Percentiles rank a stretch among this genome's conserved stretches.
phyloP scores from a whole-genome alignment of 192 early-diverging fungal genomes.

The Coemansia sp. region DNA sequence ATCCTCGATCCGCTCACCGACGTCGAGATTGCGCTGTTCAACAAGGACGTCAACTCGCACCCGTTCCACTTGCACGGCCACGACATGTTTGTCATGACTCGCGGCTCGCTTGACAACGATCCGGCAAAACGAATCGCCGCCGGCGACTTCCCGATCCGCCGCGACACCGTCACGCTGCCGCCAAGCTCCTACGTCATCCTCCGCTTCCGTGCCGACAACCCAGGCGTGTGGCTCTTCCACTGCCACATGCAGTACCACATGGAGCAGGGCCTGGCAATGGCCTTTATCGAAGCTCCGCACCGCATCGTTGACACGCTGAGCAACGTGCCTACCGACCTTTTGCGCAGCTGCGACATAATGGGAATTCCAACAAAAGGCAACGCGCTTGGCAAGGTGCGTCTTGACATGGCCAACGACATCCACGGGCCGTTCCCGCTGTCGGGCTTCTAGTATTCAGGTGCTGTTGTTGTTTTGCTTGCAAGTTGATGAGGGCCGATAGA shows the following conservation, averaged over 20 bases:
- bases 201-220: conserved; percentile 60
- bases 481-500: neutral
- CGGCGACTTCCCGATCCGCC: conserved; percentile 46
- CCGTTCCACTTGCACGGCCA: conserved; percentile 89
- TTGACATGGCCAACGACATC: conserved; percentile 63
- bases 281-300: conserved; percentile 71
- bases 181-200: conserved; percentile 63
- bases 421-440: conserved; percentile 51
- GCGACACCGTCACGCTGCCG: conserved; percentile 75
- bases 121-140: conserved; percentile 24
- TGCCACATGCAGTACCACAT: conserved; percentile 71
- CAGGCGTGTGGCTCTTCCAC: conserved; percentile 74
- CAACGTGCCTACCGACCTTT: conserved; percentile 55
- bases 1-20: conserved; percentile 64
- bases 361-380: conserved; percentile 68
- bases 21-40: conserved; percentile 76
- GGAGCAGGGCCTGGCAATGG: conserved; percentile 68
- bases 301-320: conserved; percentile 43
- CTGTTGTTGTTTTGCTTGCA: neutral
- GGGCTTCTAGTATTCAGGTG: conserved; percentile 16
- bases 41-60: conserved; percentile 73
- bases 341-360: conserved; percentile 62
- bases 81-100: conserved; percentile 71
- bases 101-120: conserved; percentile 46
- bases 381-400: conserved; percentile 68